These are phyloP conservation scores for Wickerhamomyces rabaulensis DNA, from an alignment of 805 yeast species.

Conservation along the genomic window DNA sequence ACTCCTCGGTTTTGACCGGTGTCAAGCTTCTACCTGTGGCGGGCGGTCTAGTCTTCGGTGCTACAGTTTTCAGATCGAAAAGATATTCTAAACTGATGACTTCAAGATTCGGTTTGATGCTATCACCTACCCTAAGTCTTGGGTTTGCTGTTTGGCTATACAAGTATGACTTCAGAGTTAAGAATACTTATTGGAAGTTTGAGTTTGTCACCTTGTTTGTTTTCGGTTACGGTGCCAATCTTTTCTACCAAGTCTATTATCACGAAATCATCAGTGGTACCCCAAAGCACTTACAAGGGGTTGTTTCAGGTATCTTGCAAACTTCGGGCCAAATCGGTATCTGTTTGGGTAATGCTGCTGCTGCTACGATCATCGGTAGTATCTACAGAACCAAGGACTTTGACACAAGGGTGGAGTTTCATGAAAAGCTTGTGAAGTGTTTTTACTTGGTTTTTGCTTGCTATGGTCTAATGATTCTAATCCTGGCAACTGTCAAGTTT, in stretches of 20 bases:
- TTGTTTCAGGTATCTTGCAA: slow-evolving; percentile 32
- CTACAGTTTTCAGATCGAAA: slow-evolving; percentile 20
- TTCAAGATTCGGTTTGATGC: slow-evolving; percentile 11
- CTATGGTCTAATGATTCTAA: neutral
- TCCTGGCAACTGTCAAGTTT: neutral
- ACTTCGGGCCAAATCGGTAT: slow-evolving; percentile 32
- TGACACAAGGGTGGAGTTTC: neutral
- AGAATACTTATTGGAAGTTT: slow-evolving; percentile 26
- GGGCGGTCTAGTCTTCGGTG: slow-evolving; percentile 26
- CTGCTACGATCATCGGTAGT: slow-evolving; percentile 25
- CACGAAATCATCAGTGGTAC: slow-evolving; percentile 27
- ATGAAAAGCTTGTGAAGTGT: neutral
- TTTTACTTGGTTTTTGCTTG: neutral
- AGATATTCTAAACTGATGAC: slow-evolving; percentile 20
- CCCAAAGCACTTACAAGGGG: slow-evolving; percentile 36
- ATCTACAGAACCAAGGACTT: neutral
- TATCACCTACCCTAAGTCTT: slow-evolving; percentile 9
- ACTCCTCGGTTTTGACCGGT: slow-evolving; percentile 31
- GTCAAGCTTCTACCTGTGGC: slow-evolving; percentile 31
- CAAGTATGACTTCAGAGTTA: slow-evolving; percentile 12
- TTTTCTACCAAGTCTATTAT: slow-evolving; percentile 30
- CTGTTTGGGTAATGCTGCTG: slow-evolving; percentile 25
- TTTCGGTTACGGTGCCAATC: slow-evolving; percentile 24
- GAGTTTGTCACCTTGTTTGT: slow-evolving; percentile 23
- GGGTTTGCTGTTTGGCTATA: slow-evolving; percentile 16